Evolutionary conservation across 1,284 basidiomycete genomes (phyloP), one percentile per base, ranked within the genome.

Genomic region (Trametes sp.): DNA sequence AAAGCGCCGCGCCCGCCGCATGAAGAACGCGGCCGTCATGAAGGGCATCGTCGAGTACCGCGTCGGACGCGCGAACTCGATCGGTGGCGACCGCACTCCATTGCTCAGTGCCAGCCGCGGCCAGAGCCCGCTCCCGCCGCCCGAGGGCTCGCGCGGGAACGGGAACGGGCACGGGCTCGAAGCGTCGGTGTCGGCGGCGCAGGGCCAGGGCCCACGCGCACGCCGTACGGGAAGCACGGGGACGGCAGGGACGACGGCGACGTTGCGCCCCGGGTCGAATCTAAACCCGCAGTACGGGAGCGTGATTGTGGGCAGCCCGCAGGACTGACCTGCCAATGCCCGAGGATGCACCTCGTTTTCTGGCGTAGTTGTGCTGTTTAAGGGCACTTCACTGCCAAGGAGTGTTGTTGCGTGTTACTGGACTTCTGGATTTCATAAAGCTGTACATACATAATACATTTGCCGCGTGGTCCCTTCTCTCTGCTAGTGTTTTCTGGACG

Each of bases 11-110:
- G 92, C 91, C 0, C 89, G 84, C 69, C 83, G 94, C 28, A 78
- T 85, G 64, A 90, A 89, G 11, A 93, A 88, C 9, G 84, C 90
- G 10, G 84, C 87, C 10, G 82, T 95, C 57, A 95, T 96, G 94
- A 84, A 89, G 72, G 92, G 92, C 4, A 75, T 75, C 57, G 67
- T 75, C 44, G 74, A 75, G 48, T 71, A 73, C 59, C 72, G 70
- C 52, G 57, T 55, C 11, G 62, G 59, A 36, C 67, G 72, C 4
- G 62, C 65, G 13, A 64, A 64, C 61, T 70, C 70, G 16, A n/a
- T 64, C 28, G 54, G 58, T 7, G 59, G 55, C 48, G 73, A 74
- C 23, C 70, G 70, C 29, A 70, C 71, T 29, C 68, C 70, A 2
- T 62, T 72, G n/a, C 45, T 73, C 4, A 56, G n/a, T n/a, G n/a